Base-by-base conservation (phyloP, 2,329 filamentous ascomycete genomes). In the Rosellinia necatrix region DNA sequence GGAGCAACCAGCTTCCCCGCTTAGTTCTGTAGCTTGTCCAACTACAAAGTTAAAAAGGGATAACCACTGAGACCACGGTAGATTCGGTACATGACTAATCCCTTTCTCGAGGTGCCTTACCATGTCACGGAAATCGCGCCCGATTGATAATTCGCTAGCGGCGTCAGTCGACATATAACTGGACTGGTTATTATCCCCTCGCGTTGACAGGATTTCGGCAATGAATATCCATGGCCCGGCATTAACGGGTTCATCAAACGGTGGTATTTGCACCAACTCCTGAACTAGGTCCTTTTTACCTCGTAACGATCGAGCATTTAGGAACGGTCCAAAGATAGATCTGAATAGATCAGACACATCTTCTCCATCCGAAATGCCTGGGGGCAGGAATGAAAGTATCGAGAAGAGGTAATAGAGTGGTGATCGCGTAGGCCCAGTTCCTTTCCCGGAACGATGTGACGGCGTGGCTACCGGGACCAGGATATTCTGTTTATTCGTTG, bases 61-160 rank as follows among this genome's bases (percentile, higher is more conserved):
- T 22, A 76, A 68, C 82, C 82, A 85, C 6, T 74, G 68, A 13
- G 72, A 56, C 62, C 72, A 73, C 0, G 80, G 78, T 6, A 84
- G 70, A 15, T 75, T 75, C 0, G 79, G 78, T 2, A 78, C 78
- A 19, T 75, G 73, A 25, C 72, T 71, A 43, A 89, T 69, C 15
- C 89, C 85, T 62, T 80, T 75, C 64, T 87, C 81, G 3, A 96
- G 77, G 29, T 96, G 81, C 15, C 82, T 86, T 13, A 87, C 79
- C 21, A 89, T 75, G 48, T 88, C 84, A 7, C 88, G 85, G 61
- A 90, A 92, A 53, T 91, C 86, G 9, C 85, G 83, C 12, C 88
- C 84, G 50, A 87, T 70, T 30, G 83, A 75, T 55, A 78, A 72
- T 7, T 79, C 76, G 27, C 64, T 70, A 7, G 65, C 66, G 12